Conservation (phyloP, 208 protist species). For the Strigomonas galati region DNA sequence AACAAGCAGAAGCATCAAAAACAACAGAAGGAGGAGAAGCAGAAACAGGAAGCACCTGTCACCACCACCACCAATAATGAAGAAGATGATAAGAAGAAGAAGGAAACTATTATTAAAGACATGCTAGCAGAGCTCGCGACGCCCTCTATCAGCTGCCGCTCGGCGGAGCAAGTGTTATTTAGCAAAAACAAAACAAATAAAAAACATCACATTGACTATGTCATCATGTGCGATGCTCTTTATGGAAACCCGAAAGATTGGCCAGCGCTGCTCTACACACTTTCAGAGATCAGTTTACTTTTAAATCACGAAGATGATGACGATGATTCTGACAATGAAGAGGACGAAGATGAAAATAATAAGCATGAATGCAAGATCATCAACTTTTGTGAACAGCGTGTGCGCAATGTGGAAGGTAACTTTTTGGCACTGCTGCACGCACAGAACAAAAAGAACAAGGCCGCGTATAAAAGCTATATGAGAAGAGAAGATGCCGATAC, state of each 20-base stretch:
- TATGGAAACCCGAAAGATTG: constrained; percentile 89
- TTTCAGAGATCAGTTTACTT: constrained; percentile 55
- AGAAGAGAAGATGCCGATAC: too few relatives aligned
- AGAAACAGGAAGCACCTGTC: neutral
- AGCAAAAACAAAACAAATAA: constrained; percentile 2
- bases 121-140: neutral
- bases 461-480: neutral
- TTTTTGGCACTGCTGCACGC: constrained; percentile 59
- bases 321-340: constrained; percentile 1
- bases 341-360: neutral
- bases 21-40: constrained; percentile 27
- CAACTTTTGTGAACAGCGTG: constrained; percentile 90
- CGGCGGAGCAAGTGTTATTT: neutral
- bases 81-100: neutral
- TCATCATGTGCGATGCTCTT: constrained; percentile 84
- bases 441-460: constrained; percentile 39
- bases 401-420: constrained; percentile 70
- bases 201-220: constrained; percentile 29
- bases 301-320: neutral
- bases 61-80: neutral
- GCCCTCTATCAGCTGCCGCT: too few relatives aligned
- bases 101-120: neutral
- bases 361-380: constrained; percentile 53
- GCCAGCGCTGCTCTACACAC: constrained; percentile 76
- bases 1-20: constrained; percentile 23